A percentile compares a stretch with the other conserved stretches of the same genome.
Evolutionary conservation across 345 rosid species (phyloP).

Genomic region (Cardamine occulta): DNA sequence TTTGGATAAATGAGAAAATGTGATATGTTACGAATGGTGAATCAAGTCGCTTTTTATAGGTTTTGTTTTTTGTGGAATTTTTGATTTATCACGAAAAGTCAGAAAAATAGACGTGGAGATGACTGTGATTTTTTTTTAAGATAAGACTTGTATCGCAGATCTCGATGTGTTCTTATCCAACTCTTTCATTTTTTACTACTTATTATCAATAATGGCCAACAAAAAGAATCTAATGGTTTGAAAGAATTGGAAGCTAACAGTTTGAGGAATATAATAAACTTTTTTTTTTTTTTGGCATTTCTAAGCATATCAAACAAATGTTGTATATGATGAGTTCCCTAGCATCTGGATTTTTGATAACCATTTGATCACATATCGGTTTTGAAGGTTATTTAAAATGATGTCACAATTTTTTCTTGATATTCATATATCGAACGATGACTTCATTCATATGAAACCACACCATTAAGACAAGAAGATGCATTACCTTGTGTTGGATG

Average conservation of each 20-base stretch:
- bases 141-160: constrained; percentile 48
- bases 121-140: constrained; percentile 16
- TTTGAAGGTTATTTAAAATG: neutral
- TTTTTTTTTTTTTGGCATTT: neutral
- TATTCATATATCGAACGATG: too few relatives aligned
- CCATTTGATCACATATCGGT: neutral
- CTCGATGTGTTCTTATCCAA: constrained; percentile 48
- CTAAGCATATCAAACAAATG: neutral
- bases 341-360: neutral
- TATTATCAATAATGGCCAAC: constrained; percentile 25
- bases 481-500: too few relatives aligned
- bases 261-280: neutral
- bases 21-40: neutral
- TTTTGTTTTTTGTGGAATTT: constrained; percentile 3
- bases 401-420: too few relatives aligned
- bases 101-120: constrained; percentile 33
- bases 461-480: too few relatives aligned
- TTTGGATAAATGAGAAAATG: constrained; percentile 4
- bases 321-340: neutral
- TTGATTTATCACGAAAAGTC: constrained; percentile 11
- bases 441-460: too few relatives aligned
- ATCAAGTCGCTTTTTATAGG: constrained; percentile 16
- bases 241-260: constrained; percentile 7
- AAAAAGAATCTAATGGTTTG: neutral
- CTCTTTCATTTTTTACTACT: neutral